A percentile compares a stretch with the other conserved stretches of the same genome.
These are phyloP conservation scores for Yamadazyma taylorii DNA, from an alignment of 1,139 yeast species.

Conservation along the genomic window DNA sequence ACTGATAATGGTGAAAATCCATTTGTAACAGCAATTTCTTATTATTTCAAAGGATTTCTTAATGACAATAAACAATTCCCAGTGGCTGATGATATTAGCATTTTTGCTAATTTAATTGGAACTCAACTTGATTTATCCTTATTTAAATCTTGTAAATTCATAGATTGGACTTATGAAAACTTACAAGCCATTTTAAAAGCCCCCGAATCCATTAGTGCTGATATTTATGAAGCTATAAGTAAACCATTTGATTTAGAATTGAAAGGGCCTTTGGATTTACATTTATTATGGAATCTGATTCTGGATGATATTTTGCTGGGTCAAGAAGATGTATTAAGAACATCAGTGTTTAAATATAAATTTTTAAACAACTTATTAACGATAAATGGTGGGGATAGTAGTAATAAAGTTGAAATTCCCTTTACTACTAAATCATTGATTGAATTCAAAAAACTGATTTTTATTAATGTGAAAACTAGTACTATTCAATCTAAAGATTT, in stretches of 20 bases:
- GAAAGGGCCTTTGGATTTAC: conserved; percentile 6
- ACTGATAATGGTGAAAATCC: conserved; percentile 4
- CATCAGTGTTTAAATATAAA: conserved; percentile 30
- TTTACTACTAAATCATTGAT: conserved; percentile 12
- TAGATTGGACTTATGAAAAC: conserved; percentile 4
- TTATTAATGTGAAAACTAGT: conserved; percentile 23
- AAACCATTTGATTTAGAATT: neutral
- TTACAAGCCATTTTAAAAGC: conserved; percentile 1
- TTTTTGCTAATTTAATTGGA: conserved; percentile 14
- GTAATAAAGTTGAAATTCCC: neutral
- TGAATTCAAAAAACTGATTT: conserved; percentile 20
- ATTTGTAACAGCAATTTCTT: conserved; percentile 7
- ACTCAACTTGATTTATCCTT: conserved; percentile 8
- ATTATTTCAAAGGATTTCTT: conserved; percentile 8
- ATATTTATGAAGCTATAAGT: conserved; percentile 10
- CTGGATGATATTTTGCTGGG: conserved; percentile 25
- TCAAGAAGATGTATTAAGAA: conserved; percentile 26
- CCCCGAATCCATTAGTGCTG: conserved; percentile 6
- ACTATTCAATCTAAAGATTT: conserved; percentile 25
- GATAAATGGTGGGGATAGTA: neutral
- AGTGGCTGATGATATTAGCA: conserved; percentile 1
- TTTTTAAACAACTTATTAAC: conserved; percentile 30
- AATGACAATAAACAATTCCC: conserved; percentile 3
- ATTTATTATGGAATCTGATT: conserved; percentile 21
- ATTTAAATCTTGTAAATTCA: conserved; percentile 3